phyloP scores from a whole-genome alignment of 2,329 filamentous ascomycete species.

The Septoria petroselini region DNA sequence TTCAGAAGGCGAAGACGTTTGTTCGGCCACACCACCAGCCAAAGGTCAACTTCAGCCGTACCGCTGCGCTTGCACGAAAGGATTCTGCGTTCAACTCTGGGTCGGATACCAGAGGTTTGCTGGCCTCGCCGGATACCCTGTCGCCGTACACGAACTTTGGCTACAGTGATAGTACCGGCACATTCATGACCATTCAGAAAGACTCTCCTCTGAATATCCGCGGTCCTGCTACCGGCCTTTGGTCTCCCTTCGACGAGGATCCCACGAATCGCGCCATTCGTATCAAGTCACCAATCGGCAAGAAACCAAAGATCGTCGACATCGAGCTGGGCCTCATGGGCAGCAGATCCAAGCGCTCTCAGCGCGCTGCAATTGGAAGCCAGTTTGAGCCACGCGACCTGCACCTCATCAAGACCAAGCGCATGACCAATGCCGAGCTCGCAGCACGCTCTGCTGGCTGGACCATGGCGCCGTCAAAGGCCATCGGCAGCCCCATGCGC shows the following conservation, averaged over 20 bases:
- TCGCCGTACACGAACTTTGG: slow-evolving; percentile 9
- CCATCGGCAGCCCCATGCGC: slow-evolving; percentile 4
- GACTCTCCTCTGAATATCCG: slow-evolving; percentile 9
- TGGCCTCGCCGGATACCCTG: slow-evolving; percentile 7
- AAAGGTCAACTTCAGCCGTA: slow-evolving; percentile 12
- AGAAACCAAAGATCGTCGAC: slow-evolving; percentile 6
- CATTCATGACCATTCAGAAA: slow-evolving; percentile 22
- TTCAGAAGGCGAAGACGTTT: slow-evolving; percentile 15
- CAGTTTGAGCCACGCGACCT: slow-evolving; percentile 21
- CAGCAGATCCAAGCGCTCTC: slow-evolving; percentile 13
- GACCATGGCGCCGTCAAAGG: slow-evolving; percentile 12
- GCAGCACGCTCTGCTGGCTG: slow-evolving; percentile 13
- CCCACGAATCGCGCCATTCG: slow-evolving; percentile 12
- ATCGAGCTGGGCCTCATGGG: slow-evolving; percentile 16
- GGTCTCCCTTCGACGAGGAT: slow-evolving; percentile 16
- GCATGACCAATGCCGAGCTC: slow-evolving; percentile 17
- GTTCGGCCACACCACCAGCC: slow-evolving; percentile 14
- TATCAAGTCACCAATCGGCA: slow-evolving; percentile 2
- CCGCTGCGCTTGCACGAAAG: slow-evolving; percentile 10
- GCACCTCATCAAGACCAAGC: slow-evolving; percentile 18
- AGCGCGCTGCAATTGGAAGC: slow-evolving; percentile 13
- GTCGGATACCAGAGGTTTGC: slow-evolving; percentile 14
- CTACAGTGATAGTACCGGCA: slow-evolving; percentile 21
- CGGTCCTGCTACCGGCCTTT: slow-evolving; percentile 14
- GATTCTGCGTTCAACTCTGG: slow-evolving; percentile 11